Evolutionary conservation across 768 basidiomycete genomes (phyloP).

Genomic region (Pisolithus microcarpus): DNA sequence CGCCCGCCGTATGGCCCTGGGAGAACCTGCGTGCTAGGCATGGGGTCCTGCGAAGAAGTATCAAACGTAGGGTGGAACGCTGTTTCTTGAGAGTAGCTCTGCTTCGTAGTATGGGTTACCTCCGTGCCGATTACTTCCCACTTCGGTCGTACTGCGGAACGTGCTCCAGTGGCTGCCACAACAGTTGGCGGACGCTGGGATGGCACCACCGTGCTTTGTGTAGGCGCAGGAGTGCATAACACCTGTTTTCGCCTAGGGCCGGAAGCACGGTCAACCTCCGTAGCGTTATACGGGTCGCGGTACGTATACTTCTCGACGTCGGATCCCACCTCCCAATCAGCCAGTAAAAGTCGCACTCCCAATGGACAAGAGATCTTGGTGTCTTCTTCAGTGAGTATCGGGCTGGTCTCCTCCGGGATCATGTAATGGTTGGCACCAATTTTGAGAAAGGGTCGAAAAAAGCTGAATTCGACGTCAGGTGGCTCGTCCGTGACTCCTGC

Average conservation of each 20-base stretch:
- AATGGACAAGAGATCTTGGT: conserved; percentile 30
- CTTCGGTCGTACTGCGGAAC: conserved; percentile 9
- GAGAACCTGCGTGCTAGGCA: conserved; percentile 62
- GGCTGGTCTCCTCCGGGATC: conserved; percentile 20
- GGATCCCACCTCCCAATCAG: conserved; percentile 58
- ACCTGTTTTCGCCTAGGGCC: conserved; percentile 11
- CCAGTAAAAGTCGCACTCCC: conserved; percentile 57
- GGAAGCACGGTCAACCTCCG: conserved; percentile 12
- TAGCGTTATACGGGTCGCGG: conserved; percentile 46
- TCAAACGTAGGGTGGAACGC: conserved; percentile 6
- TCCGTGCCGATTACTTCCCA: conserved; percentile 1
- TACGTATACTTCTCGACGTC: conserved; percentile 47
- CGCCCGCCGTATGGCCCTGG: conserved; percentile 69
- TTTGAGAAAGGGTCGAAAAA: conserved; percentile 44
- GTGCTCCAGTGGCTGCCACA: conserved; percentile 23
- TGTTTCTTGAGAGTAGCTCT: conserved; percentile 13
- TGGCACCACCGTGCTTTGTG: conserved; percentile 18
- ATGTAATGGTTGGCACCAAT: conserved; percentile 20
- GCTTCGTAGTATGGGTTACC: conserved; percentile 9
- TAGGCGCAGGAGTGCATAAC: not conserved
- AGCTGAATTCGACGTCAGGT: conserved; percentile 55
- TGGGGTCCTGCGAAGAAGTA: conserved; percentile 34
- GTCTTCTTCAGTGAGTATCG: conserved; percentile 7
- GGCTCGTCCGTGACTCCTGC: conserved; percentile 30
- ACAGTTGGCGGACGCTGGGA: conserved; percentile 35